Percentiles rank a stretch among this genome's conserved stretches.
Conservation (phyloP, 805 yeast species). For the Wickerhamiella galacta region DNA sequence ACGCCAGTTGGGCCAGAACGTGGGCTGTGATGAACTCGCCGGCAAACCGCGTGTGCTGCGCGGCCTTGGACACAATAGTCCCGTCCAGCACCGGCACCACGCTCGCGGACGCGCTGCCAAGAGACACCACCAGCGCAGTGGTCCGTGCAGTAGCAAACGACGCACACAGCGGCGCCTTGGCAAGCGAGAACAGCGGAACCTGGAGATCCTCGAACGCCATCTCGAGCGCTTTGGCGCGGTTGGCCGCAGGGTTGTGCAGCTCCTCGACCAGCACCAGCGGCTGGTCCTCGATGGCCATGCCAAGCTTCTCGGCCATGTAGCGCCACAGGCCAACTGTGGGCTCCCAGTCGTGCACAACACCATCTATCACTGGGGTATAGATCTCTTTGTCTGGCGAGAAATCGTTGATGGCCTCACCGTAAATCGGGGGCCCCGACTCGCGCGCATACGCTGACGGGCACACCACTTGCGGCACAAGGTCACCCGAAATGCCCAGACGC, state of each 20-base stretch:
- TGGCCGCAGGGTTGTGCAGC: slow-evolving; percentile 57
- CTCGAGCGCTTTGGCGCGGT: slow-evolving; percentile 56
- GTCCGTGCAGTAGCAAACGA: slow-evolving; percentile 81
- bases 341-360: slow-evolving; percentile 53
- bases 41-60: slow-evolving; percentile 52
- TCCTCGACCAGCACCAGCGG: slow-evolving; percentile 79
- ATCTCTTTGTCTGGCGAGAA: slow-evolving; percentile 12
- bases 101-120: slow-evolving; percentile 63
- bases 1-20: slow-evolving; percentile 31
- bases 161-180: slow-evolving; percentile 68
- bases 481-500: slow-evolving; percentile 82
- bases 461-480: slow-evolving; percentile 63
- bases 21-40: slow-evolving; percentile 72
- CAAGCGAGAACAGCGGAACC: slow-evolving; percentile 69
- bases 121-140: slow-evolving; percentile 67
- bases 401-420: slow-evolving; percentile 12
- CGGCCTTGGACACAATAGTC: slow-evolving; percentile 24
- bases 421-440: slow-evolving; percentile 10
- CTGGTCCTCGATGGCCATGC: slow-evolving; percentile 44
- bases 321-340: slow-evolving; percentile 60
- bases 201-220: slow-evolving; percentile 48
- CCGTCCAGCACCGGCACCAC: slow-evolving; percentile 33
- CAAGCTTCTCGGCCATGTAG: slow-evolving; percentile 38
- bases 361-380: slow-evolving; percentile 16
- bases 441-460: slow-evolving; percentile 54